Evolutionary conservation across 2,329 filamentous ascomycete genomes (phyloP).

Genomic region (Sclerotiophoma versabilis): DNA sequence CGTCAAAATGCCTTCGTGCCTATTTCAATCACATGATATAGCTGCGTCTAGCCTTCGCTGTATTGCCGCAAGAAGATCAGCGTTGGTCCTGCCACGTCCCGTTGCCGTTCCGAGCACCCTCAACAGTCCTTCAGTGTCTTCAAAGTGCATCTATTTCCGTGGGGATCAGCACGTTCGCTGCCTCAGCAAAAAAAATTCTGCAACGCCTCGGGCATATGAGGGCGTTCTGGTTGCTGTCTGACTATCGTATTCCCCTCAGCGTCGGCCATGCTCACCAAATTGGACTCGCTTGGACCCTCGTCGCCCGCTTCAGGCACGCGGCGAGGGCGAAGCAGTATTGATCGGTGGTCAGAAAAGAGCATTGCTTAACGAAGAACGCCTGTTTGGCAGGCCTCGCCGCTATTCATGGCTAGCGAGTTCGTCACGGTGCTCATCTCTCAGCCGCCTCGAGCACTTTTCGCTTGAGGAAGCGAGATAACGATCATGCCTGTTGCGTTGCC

Average conservation of each 20-base stretch:
- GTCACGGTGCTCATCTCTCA: conserved; percentile 8
- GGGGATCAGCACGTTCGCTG: conserved; percentile 21
- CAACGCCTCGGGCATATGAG: conserved; percentile 17
- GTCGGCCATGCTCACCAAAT: conserved; percentile 31
- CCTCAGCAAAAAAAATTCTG: conserved; percentile 23
- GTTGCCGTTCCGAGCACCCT: conserved; percentile 24
- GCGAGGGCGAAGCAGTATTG: conserved; percentile 35
- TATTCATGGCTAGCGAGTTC: conserved; percentile 29
- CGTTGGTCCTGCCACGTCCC: conserved; percentile 19
- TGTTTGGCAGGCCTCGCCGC: conserved; percentile 27
- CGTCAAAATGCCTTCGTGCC: conserved; percentile 9
- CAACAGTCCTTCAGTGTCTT: conserved; percentile 5
- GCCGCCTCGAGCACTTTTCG: conserved; percentile 15
- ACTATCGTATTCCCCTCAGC: conserved; percentile 34
- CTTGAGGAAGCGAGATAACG: conserved; percentile 34
- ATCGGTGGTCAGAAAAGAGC: conserved; percentile 26
- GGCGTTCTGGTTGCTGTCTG: conserved; percentile 9
- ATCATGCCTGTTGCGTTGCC: conserved; percentile 28
- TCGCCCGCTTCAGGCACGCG: conserved; percentile 16
- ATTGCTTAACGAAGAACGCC: conserved; percentile 26
- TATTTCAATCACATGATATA: conserved; percentile 22
- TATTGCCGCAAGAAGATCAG: conserved; percentile 24
- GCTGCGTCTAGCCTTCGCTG: conserved; percentile 20
- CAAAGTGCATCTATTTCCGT: conserved; percentile 8
- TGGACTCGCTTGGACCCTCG: conserved; percentile 32